phyloP scores from a whole-genome alignment of 805 yeast genomes.

The Pichia occidentalis region DNA sequence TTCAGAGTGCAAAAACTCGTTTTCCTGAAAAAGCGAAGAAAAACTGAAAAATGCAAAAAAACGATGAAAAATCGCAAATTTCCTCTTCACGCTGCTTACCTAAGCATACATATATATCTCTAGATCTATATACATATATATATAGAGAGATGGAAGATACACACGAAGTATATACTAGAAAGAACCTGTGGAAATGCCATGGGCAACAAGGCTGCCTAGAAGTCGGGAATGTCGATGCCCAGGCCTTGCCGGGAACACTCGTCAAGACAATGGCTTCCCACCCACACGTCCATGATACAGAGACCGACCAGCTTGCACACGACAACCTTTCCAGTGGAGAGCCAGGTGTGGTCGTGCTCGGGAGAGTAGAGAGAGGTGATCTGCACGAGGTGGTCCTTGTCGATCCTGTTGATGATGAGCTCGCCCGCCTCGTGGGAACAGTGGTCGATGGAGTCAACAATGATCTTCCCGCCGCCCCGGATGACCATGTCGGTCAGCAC shows the following conservation, averaged over 20 bases:
- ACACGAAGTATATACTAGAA: no score
- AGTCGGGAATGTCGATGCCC: conserved; percentile 30
- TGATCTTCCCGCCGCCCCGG: conserved; percentile 33
- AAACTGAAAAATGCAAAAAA: neutral
- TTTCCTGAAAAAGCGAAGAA: no score
- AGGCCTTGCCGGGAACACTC: conserved; percentile 22
- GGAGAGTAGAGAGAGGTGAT: conserved; percentile 34
- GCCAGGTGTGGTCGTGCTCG: conserved; percentile 5
- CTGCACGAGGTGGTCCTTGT: conserved; percentile 37
- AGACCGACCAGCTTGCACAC: conserved; percentile 55
- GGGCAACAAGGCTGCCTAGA: conserved; percentile 20
- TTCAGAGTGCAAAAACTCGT: no score
- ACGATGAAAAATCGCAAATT: neutral
- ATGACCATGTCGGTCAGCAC: conserved; percentile 33
- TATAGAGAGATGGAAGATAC: neutral
- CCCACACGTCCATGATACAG: conserved; percentile 56
- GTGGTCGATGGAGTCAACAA: conserved; percentile 57
- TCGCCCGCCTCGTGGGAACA: conserved; percentile 61
- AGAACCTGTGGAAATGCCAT: no score
- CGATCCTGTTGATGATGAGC: conserved; percentile 40
- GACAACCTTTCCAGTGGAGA: conserved; percentile 29
- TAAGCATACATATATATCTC: neutral
- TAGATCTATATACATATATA: no score
- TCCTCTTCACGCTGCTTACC: no score
- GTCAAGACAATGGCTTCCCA: conserved; percentile 39